phyloP scores from a whole-genome alignment of 306 rosid species.

The Crotalaria pallida region DNA sequence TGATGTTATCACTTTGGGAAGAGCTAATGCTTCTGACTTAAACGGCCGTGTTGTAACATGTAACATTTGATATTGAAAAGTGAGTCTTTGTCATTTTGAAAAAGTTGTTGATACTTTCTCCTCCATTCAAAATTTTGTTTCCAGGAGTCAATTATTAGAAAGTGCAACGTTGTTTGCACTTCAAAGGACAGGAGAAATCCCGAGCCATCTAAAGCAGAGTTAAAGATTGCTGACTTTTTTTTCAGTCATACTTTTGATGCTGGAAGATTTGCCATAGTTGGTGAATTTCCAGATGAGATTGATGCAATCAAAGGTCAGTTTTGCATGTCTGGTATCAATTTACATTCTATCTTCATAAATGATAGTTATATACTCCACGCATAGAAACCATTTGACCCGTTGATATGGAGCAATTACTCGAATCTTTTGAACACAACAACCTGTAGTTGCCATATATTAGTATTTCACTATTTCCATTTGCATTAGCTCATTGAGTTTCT shows the following conservation, averaged over 20 bases:
- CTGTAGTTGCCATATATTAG: neutral
- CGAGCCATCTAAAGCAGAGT: slow-evolving; percentile 38
- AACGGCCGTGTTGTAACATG: neutral
- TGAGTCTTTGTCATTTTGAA: neutral
- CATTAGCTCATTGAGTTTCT: slow-evolving; percentile 19
- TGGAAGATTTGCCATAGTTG: slow-evolving; percentile 6
- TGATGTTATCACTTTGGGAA: neutral
- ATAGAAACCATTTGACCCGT: neutral
- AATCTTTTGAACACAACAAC: neutral
- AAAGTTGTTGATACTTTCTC: slow-evolving; percentile 9
- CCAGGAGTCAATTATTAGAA: slow-evolving; percentile 53
- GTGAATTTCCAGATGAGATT: slow-evolving; percentile 39
- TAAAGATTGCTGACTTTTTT: slow-evolving; percentile 39
- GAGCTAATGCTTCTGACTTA: neutral
- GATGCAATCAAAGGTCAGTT: slow-evolving; percentile 45
- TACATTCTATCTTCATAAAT: neutral
- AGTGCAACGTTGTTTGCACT: slow-evolving; percentile 59
- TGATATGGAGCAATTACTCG: neutral
- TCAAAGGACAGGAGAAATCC: slow-evolving; percentile 55
- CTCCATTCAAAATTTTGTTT: neutral
- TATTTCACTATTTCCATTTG: neutral
- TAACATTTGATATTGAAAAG: neutral
- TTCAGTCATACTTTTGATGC: slow-evolving; percentile 49
- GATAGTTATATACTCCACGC: neutral
- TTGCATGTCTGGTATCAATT: neutral